Conservation (phyloP, 2,329 filamentous ascomycete species). For the Leptographium radiaticola region DNA sequence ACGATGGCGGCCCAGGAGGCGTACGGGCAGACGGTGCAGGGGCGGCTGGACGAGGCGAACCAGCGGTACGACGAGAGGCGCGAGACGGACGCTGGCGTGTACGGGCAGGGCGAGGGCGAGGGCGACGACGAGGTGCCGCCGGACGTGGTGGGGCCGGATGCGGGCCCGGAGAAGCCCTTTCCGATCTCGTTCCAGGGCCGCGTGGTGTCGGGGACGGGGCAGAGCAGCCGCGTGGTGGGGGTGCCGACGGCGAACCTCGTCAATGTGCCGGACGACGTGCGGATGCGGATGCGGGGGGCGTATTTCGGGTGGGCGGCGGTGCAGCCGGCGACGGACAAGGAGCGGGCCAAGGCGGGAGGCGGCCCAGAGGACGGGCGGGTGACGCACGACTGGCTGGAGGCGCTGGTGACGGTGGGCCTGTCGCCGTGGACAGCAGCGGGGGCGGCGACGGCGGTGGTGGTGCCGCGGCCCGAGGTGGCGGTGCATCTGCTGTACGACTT, state of each 20-base stretch:
- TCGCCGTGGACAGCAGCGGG: conserved; percentile 25
- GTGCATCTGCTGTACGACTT: conserved; percentile 43
- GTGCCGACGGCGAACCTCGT: conserved; percentile 41
- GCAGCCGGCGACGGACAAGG: conserved; percentile 14
- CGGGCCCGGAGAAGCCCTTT: conserved; percentile 39
- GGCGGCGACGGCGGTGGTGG: conserved; percentile 25
- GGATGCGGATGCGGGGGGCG: conserved; percentile 42
- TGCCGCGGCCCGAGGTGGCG: conserved; percentile 21
- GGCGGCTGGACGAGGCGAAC: conserved; percentile 21
- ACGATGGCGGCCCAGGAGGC: conserved; percentile 28
- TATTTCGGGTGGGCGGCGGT: conserved; percentile 53
- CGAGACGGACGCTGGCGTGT: conserved; percentile 19
- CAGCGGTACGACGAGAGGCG: conserved; percentile 21
- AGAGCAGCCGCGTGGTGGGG: conserved; percentile 25
- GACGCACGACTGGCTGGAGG: conserved; percentile 41
- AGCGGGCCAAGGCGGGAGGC: conserved; percentile 5
- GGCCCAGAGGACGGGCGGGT: conserved; percentile 14
- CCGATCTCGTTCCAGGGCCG: conserved; percentile 38
- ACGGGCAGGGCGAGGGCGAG: conserved; percentile 12
- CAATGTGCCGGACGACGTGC: conserved; percentile 37
- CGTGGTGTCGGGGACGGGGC: conserved; percentile 30
- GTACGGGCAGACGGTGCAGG: conserved; percentile 21
- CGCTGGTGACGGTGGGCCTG: conserved; percentile 43
- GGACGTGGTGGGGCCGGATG: conserved; percentile 32
- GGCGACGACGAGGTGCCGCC: conserved; percentile 17